Base-by-base conservation (phyloP, 345 rosid species). In the Pseudoturritis turrita region DNA sequence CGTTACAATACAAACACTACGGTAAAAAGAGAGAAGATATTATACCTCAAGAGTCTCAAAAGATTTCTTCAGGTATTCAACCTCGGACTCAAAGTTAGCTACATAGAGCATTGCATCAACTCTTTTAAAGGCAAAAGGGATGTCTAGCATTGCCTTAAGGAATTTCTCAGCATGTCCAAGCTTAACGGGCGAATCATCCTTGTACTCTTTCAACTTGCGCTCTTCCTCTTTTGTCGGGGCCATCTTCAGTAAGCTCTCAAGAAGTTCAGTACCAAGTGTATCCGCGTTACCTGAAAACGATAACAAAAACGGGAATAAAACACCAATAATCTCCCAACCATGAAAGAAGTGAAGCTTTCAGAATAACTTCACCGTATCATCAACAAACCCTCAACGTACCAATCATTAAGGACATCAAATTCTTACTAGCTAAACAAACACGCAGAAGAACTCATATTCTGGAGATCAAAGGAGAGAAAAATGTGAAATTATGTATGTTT, bases 211-310 rank as follows among this genome's bases (percentile, higher is more conserved):
- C 72, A 95, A 76, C 43, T 84, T 95, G 2, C 89, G 89, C 75
- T 95, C 99, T 81, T 95, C 99, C 74, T 95, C 97, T 79, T 91
- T 95, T 26, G 86, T 84, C 0, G 98, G 98, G 9, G 98, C 96
- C 99, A 95, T 91, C 84, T 87, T 95, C 43, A 85, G 65, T 73
- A 95, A 82, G 82, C 88, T 88, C 79, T 95, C 99, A 36, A 95
- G 96, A 83, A 95, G 96, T 78, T 95, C 98, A 35, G 97, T 78
- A 46, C 98, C 99, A 57, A 96, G 97, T 21, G 88, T 79, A 55
- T 96, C 98, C 3, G 85, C 86, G 77, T 87, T 92, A 31, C 99
- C 99, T 96, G 86, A 56, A 73, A 43, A 7, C 14, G n/a, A 54
- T 53, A 45, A 59, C 41, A 15, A 73, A 31, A 62, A 35, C 31